Evolutionary conservation across 1,284 basidiomycete species (phyloP).

Genomic region (Cerrena zonata): DNA sequence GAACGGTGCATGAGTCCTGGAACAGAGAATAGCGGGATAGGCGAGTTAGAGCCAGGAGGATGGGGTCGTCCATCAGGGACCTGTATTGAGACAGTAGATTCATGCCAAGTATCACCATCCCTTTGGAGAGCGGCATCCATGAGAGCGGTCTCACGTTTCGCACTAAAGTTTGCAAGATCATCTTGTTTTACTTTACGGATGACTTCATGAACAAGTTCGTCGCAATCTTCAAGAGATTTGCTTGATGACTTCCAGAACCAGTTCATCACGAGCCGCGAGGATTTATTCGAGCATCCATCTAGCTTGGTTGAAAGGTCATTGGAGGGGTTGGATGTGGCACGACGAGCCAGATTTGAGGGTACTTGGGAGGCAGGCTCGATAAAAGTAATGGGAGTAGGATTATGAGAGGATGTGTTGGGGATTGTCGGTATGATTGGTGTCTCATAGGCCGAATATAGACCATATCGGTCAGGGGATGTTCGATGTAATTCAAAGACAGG

Average conservation of each 20-base stretch:
- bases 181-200: slow-evolving; percentile 10
- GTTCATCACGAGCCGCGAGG: slow-evolving; percentile 18
- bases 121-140: not conserved
- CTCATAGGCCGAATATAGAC: not conserved
- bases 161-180: slow-evolving; percentile 2
- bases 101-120: slow-evolving; percentile 2
- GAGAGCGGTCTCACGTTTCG: not conserved
- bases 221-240: slow-evolving; percentile 21
- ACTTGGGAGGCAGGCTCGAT: not conserved
- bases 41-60: not conserved
- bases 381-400: not conserved
- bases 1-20: slow-evolving; percentile 3
- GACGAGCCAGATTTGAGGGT: not conserved
- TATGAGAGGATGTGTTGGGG: not conserved
- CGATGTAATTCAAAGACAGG: not conserved
- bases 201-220: slow-evolving; percentile 24
- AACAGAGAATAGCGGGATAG: slow-evolving; percentile 3
- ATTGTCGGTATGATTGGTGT: not conserved
- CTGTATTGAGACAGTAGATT: not conserved
- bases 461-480: not conserved
- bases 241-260: slow-evolving; percentile 18
- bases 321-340: not conserved
- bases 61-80: slow-evolving; percentile 3
- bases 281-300: slow-evolving; percentile 9
- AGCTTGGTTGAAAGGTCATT: not conserved